Evolutionary conservation across 2,329 filamentous ascomycete genomes (phyloP).

Genomic region (Colletotrichum lini): DNA sequence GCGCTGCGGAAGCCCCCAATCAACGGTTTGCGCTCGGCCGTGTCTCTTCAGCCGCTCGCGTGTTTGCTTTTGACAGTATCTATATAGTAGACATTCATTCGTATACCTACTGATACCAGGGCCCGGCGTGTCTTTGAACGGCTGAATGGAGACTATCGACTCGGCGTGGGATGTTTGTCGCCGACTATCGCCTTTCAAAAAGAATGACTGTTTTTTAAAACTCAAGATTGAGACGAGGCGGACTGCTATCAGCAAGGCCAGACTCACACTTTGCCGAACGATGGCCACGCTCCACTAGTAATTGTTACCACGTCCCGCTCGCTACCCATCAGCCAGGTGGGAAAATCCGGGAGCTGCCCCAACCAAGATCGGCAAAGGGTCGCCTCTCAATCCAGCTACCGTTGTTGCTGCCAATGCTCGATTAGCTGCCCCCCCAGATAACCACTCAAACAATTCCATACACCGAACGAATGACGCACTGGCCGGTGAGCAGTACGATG

Average conservation of each 20-base stretch:
- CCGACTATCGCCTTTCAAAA: neutral
- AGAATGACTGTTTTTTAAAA: neutral
- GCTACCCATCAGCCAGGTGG: conserved; percentile 14
- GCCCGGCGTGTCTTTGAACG: neutral
- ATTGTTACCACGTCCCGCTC: conserved; percentile 24
- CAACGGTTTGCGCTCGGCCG: conserved; percentile 19
- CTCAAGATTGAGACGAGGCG: neutral
- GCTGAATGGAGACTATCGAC: neutral
- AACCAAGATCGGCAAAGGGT: conserved; percentile 24
- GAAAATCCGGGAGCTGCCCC: conserved; percentile 3
- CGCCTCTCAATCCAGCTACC: conserved; percentile 5
- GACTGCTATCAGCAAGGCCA: neutral
- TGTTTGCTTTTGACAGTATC: conserved; percentile 9
- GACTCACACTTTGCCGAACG: conserved; percentile 2
- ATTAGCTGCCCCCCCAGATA: conserved; percentile 10
- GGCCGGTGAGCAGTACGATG: neutral
- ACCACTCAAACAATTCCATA: conserved; percentile 10
- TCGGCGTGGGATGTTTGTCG: neutral
- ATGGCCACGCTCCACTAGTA: conserved; percentile 13
- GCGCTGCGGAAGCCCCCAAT: conserved; percentile 25
- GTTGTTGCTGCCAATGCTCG: conserved; percentile 7
- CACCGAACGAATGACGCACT: neutral
- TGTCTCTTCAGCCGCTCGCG: neutral
- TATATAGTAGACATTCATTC: neutral
- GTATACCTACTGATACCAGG: neutral